Evolutionary conservation across 768 basidiomycete species (phyloP), one percentile per base, ranked within the genome.

Genomic region (Mycena alexandri): DNA sequence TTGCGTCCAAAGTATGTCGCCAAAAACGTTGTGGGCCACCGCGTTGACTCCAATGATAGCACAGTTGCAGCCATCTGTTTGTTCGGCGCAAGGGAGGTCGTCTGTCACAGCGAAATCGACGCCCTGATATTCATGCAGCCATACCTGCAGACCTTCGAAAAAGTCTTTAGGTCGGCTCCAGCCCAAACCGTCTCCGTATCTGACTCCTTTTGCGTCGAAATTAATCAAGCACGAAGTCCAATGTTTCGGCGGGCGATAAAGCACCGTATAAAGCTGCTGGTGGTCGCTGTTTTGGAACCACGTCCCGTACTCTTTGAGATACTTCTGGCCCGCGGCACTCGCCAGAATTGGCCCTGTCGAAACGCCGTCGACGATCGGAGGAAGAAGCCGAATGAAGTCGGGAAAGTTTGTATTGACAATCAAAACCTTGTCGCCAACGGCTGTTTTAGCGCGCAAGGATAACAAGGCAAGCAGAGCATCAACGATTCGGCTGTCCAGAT

Each of bases 21-120:
- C 62, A 19, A 71, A 60, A 0, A 29, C 46, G 14, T 41, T 42
- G 42, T 72, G 67, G 4, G 68, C 63, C 3, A 71, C 33, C 3
- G 71, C 43, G 52, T 75, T 75, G 8, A 64, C 51, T 12, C 66
- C 65, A 47, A 63, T 70, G 13, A 75, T 61, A 5, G 50, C 51
- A 43, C 74, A 75, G n/a, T 67, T 72, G 22, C 53, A 57, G 5
- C 48, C 61, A 22, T 75, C 72, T 3, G 54, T 53, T 50, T 75
- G 74, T 2, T 22, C 17, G 1, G 47, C 61, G 24, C 59, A 60
- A 1, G 29, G 17, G 21, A 75, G 52, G 56, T 66, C 61, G 16
- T 58, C 54, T 1, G 56, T 60, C 2, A 68, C 43, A 1, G 9
- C 19, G 34, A 68, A 52, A 1, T 55, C 14, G 5, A 41, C 1